Percentiles rank a stretch among this genome's conserved stretches.
Evolutionary conservation across 2,329 filamentous ascomycete genomes (phyloP).

Genomic region (Apiospora kogelbergensis): DNA sequence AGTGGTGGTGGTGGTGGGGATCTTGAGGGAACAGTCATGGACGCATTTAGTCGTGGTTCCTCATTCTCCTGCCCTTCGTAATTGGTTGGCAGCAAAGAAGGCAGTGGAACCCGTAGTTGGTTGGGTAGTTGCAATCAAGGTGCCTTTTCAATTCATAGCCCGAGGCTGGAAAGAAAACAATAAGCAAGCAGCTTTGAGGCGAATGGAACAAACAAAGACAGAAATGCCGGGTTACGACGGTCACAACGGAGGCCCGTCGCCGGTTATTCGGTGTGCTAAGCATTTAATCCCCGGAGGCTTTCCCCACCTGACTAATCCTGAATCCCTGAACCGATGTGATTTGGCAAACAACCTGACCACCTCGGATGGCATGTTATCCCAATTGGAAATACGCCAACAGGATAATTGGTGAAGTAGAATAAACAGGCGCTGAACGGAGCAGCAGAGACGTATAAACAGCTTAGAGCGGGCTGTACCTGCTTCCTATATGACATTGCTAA

Average conservation of each 20-base stretch:
- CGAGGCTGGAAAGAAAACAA: neutral
- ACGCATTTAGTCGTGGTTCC: neutral
- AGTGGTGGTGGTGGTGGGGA: neutral
- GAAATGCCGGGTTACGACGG: neutral
- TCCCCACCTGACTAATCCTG: too few species aligned
- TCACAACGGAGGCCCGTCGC: neutral
- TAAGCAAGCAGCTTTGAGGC: neutral
- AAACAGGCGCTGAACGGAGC: too few species aligned
- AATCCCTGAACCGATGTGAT: neutral
- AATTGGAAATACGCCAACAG: too few species aligned
- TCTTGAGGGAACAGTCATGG: neutral
- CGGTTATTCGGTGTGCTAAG: neutral
- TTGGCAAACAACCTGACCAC: too few species aligned
- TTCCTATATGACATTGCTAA: too few species aligned
- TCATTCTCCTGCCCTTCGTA: neutral
- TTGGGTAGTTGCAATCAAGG: neutral
- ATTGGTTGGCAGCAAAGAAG: neutral
- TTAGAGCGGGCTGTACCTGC: too few species aligned
- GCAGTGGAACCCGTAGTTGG: neutral
- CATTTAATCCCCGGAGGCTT: neutral
- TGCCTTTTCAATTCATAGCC: neutral
- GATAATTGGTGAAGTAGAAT: too few species aligned
- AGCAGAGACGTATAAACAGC: too few species aligned
- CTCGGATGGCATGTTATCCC: too few species aligned
- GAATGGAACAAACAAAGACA: neutral